phyloP scores from a whole-genome alignment of 1,284 basidiomycete species.

The Microbotryum lychnidis-dioicae region DNA sequence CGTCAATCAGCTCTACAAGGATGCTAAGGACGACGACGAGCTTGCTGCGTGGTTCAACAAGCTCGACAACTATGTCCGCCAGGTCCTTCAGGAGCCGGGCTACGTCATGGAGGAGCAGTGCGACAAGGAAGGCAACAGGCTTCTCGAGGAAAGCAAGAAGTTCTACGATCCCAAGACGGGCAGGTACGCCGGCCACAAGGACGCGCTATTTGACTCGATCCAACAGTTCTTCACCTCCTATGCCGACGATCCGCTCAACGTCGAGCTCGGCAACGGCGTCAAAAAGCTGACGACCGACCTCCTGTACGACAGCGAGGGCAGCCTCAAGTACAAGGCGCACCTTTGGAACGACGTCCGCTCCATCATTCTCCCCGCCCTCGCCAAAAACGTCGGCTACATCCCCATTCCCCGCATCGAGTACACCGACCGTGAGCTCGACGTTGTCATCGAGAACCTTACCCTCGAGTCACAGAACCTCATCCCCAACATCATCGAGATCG shows the following conservation, averaged over 20 bases:
- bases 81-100: conserved; percentile 74
- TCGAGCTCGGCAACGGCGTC: conserved; percentile 41
- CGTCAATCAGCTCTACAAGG: conserved; percentile 63
- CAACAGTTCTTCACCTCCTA: conserved; percentile 72
- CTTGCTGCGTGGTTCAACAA: conserved; percentile 65
- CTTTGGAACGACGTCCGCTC: conserved; percentile 77
- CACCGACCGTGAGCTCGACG: conserved; percentile 72
- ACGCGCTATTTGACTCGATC: conserved; percentile 63
- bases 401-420: conserved; percentile 89
- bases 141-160: conserved; percentile 53
- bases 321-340: conserved; percentile 73
- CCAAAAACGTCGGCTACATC: conserved; percentile 70
- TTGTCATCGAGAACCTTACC: conserved; percentile 88
- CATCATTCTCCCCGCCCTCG: conserved; percentile 70
- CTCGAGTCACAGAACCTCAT: conserved; percentile 75
- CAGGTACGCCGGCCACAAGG: conserved; percentile 78
- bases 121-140: conserved; percentile 49
- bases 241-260: conserved; percentile 75
- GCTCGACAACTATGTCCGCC: conserved; percentile 48
- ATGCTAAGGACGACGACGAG: conserved; percentile 66
- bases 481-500: conserved; percentile 65
- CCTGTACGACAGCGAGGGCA: conserved; percentile 67
- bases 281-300: conserved; percentile 66
- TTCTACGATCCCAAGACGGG: conserved; percentile 83
- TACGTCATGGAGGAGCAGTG: conserved; percentile 74